Percentiles rank a stretch among this genome's conserved stretches.
Evolutionary conservation across 116 monocot genomes (phyloP).

Genomic region (Papilionanthe hybrid): DNA sequence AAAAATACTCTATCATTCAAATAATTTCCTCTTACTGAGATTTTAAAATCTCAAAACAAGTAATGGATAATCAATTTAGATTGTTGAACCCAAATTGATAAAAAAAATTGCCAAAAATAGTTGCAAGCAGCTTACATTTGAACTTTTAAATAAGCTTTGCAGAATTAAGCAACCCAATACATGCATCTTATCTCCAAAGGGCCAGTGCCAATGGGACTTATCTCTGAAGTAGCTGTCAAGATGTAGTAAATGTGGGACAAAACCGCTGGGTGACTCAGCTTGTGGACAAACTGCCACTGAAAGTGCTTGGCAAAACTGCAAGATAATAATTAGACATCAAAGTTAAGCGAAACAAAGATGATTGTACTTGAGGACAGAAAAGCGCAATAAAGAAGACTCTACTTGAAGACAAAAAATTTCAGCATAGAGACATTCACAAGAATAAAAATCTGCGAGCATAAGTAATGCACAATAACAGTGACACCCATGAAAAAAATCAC

Average conservation of each 20-base stretch:
- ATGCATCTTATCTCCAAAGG: conserved; percentile 66
- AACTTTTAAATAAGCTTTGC: conserved; percentile 52
- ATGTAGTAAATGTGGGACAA: conserved; percentile 69
- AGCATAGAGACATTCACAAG: background rate
- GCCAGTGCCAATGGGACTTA: conserved; percentile 70
- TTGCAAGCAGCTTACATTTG: conserved; percentile 2
- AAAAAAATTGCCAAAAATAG: background rate
- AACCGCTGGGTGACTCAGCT: conserved; percentile 33
- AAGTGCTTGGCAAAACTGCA: conserved; percentile 69
- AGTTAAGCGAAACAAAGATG: background rate
- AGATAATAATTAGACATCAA: conserved; percentile 10
- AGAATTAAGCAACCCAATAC: conserved; percentile 84
- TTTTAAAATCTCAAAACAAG: background rate
- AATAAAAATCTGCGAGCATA: background rate
- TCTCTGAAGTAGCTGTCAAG: conserved; percentile 62
- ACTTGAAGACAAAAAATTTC: background rate
- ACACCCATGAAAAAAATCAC: background rate
- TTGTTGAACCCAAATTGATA: background rate
- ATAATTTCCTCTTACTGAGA: background rate
- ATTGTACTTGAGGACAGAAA: background rate
- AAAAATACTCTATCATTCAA: background rate
- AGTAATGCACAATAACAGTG: background rate
- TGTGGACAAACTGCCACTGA: conserved; percentile 49
- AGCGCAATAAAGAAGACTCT: background rate
- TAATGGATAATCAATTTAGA: background rate